phyloP scores from a whole-genome alignment of 192 early-diverging fungal genomes.

The Pecoramyces ruminantium region DNA sequence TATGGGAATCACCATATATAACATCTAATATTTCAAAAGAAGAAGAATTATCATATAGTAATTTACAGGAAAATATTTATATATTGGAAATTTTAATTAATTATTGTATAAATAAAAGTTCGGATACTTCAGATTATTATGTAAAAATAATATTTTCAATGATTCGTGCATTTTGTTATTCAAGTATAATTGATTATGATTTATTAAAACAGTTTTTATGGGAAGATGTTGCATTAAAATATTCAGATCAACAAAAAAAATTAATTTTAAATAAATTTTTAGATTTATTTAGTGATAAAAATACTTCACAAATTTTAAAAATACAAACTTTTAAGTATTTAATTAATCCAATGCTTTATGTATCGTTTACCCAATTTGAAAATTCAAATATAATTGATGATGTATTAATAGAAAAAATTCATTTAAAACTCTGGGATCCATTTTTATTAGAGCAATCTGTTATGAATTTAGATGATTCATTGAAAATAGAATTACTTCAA shows the following conservation, averaged over 20 bases:
- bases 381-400: constrained; percentile 34
- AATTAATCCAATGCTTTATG: constrained; percentile 71
- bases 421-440: constrained; percentile 38
- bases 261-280: constrained; percentile 61
- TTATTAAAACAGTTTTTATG: constrained; percentile 50
- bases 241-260: constrained; percentile 33
- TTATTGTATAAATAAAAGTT: constrained; percentile 32
- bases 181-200: constrained; percentile 9
- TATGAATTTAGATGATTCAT: constrained; percentile 41
- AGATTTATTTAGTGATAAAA: constrained; percentile 41
- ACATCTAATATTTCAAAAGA: not conserved
- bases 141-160: constrained; percentile 48
- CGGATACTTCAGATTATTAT: constrained; percentile 30
- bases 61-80: constrained; percentile 24
- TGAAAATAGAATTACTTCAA: constrained; percentile 79
- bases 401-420: constrained; percentile 38
- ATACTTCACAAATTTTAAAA: constrained; percentile 40
- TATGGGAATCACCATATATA: not conserved
- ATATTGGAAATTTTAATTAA: constrained; percentile 56
- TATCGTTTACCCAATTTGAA: constrained; percentile 35
- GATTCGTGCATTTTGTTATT: constrained; percentile 17
- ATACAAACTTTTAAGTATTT: constrained; percentile 59
- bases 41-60: not conserved
- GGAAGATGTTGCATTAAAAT: constrained; percentile 44
- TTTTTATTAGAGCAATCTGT: constrained; percentile 21